phyloP scores from a whole-genome alignment of 148 eudicot genomes.

The Selenicereus undatus region DNA sequence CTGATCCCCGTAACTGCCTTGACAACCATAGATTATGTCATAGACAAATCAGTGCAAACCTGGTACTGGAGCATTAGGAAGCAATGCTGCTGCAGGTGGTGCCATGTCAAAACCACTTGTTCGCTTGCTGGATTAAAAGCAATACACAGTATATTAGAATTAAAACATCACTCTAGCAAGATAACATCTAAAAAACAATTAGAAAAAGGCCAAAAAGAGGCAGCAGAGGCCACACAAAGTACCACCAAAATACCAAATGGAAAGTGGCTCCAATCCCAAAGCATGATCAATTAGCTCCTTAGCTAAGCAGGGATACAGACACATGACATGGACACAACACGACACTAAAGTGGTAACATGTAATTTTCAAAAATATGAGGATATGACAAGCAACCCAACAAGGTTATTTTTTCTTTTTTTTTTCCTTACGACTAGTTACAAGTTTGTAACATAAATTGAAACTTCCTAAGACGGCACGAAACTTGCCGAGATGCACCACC shows the following conservation, averaged over 20 bases:
- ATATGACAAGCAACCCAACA: too few relatives aligned
- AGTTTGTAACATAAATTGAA: too few relatives aligned
- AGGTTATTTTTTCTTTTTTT: too few relatives aligned
- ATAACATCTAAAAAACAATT: neutral
- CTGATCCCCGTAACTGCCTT: constrained; percentile 27
- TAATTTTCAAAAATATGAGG: too few relatives aligned
- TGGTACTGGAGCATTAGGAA: constrained; percentile 23
- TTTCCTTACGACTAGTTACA: too few relatives aligned
- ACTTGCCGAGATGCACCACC: too few relatives aligned
- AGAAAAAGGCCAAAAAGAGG: neutral
- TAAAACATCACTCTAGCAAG: neutral
- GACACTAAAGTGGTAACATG: too few relatives aligned
- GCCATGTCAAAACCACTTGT: constrained; percentile 56
- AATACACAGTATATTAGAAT: neutral
- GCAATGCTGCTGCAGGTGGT: constrained; percentile 29
- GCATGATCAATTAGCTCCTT: neutral
- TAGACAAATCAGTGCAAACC: constrained; percentile 15
- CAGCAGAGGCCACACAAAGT: neutral
- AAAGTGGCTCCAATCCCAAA: neutral
- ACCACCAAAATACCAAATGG: neutral
- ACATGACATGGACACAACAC: too few relatives aligned
- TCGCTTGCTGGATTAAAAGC: constrained; percentile 30
- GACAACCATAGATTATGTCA: constrained; percentile 31
- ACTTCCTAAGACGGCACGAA: too few relatives aligned
- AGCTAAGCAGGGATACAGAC: too few relatives aligned